Evolutionary conservation across 75 land plant species (phyloP).

Genomic region (Ceratopteris richardii): DNA sequence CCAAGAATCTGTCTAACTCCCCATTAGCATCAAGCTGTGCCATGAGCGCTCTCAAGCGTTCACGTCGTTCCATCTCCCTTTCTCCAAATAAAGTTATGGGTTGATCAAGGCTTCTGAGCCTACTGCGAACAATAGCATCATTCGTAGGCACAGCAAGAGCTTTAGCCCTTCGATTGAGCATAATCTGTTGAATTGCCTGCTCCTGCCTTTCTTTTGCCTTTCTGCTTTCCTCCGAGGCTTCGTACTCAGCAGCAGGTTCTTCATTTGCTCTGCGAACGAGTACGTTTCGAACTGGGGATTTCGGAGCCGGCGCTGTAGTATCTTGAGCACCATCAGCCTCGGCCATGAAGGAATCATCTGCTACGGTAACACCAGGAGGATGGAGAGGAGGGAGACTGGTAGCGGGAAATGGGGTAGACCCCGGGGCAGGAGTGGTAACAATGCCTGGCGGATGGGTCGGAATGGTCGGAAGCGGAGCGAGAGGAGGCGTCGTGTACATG

Average conservation of each 20-base stretch:
- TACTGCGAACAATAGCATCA: conserved; percentile 72
- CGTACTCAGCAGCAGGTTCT: conserved; percentile 37
- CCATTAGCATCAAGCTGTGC: conserved; percentile 82
- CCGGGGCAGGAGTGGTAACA: no score
- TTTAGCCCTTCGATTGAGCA: conserved; percentile 73
- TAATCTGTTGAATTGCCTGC: conserved; percentile 58
- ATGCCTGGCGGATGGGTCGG: no score
- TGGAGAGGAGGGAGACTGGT: no score
- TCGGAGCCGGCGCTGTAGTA: no score
- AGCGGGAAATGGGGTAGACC: no score
- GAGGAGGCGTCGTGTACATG: no score
- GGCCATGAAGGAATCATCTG: no score
- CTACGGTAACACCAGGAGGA: no score
- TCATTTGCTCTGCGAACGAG: no score
- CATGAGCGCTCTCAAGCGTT: conserved; percentile 76
- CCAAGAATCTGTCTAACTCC: conserved; percentile 68
- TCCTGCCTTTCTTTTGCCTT: conserved; percentile 75
- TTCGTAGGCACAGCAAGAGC: conserved; percentile 97
- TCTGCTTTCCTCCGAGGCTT: conserved; percentile 77
- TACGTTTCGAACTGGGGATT: no score
- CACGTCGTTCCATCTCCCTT: conserved; percentile 97
- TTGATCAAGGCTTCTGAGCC: conserved; percentile 79
- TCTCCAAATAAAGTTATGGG: conserved; percentile 95
- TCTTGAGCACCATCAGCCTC: no score
- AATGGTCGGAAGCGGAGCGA: no score